Conservation (phyloP, 2,329 filamentous ascomycete species). For the Talaromyces sp. region DNA sequence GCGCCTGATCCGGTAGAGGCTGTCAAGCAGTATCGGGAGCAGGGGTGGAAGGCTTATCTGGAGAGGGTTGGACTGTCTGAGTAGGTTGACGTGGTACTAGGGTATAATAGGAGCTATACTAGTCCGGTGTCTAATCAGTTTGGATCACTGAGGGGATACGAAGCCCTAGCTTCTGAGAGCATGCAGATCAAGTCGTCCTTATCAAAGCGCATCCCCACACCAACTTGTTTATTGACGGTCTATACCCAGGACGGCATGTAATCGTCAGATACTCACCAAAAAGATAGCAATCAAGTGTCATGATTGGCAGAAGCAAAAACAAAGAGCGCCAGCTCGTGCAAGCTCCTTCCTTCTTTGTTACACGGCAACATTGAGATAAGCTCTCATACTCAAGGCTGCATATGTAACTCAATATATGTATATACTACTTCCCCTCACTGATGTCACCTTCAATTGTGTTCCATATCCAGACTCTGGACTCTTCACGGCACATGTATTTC, state of each 20-base stretch:
- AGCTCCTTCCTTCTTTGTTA: neutral
- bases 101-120: too few species aligned
- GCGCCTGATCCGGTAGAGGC: constrained; percentile 45
- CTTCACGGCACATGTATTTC: neutral
- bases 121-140: neutral
- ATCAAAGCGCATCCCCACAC: neutral
- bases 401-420: too few species aligned
- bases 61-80: constrained; percentile 29
- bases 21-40: constrained; percentile 43
- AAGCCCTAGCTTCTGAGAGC: neutral
- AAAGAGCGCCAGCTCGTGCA: neutral
- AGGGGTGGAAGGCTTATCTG: constrained; percentile 48
- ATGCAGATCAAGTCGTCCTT: neutral
- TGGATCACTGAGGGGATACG: neutral
- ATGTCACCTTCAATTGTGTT: neutral
- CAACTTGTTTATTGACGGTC: neutral
- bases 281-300: neutral
- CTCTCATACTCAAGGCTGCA: too few species aligned
- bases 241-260: constrained; percentile 4
- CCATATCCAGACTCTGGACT: neutral
- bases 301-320: neutral
- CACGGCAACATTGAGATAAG: neutral
- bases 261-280: neutral
- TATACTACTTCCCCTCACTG: neutral
- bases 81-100: neutral